Percentiles rank a stretch among this genome's conserved stretches.
phyloP scores from a whole-genome alignment of 495 filamentous ascomycete species.

The Astrothelium subdiscretum region DNA sequence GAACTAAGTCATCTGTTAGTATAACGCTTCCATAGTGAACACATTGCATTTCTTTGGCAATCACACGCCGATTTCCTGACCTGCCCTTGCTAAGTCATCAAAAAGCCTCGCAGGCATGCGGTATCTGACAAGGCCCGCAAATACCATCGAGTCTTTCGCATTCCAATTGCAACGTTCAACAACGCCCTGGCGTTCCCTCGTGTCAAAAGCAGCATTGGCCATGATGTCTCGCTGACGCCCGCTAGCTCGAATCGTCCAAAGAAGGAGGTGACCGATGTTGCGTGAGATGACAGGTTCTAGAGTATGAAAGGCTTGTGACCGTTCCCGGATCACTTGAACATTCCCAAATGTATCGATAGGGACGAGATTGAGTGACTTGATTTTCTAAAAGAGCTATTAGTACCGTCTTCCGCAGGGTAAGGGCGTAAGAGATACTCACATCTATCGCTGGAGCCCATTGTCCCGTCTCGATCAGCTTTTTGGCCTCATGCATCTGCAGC shows the following conservation, averaged over 20 bases:
- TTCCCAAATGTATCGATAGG: constrained; percentile 60
- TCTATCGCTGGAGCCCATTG: constrained; percentile 71
- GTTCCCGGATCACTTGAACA: constrained; percentile 57
- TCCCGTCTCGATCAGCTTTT: constrained; percentile 52
- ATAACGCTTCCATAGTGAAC: too few relatives aligned
- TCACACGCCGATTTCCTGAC: constrained; percentile 53
- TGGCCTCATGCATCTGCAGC: constrained; percentile 66
- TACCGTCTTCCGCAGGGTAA: background rate
- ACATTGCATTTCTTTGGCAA: background rate
- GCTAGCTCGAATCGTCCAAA: constrained; percentile 86
- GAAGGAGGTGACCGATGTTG: constrained; percentile 76
- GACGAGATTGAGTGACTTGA: constrained; percentile 60
- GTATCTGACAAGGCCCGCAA: constrained; percentile 88
- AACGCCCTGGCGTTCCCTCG: constrained; percentile 55
- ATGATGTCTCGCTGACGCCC: constrained; percentile 59
- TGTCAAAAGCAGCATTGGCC: constrained; percentile 54
- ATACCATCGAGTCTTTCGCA: constrained; percentile 81
- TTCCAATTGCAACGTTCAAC: constrained; percentile 59
- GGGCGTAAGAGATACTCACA: constrained; percentile 42
- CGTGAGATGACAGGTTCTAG: constrained; percentile 66
- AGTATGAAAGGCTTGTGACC: constrained; percentile 62
- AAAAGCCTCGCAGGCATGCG: constrained; percentile 64
- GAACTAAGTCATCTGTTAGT: too few relatives aligned
- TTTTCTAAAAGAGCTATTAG: constrained; percentile 36
- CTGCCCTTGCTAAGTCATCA: constrained; percentile 68